Evolutionary conservation across 179 eudicot species (phyloP).

Genomic region (Nepenthes alata): DNA sequence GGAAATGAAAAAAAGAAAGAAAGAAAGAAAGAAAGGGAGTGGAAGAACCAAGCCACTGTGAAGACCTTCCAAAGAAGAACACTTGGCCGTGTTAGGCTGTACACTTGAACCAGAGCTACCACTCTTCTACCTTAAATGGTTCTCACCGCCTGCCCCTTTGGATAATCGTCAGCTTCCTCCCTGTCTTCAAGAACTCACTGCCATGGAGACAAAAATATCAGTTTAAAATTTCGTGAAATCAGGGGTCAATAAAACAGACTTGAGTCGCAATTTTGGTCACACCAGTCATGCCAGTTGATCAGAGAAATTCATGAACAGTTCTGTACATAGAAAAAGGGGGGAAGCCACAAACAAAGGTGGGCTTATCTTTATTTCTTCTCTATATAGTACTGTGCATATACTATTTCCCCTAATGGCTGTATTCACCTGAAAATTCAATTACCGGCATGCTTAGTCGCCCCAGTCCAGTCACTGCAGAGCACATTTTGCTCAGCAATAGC

Average conservation of each 20-base stretch:
- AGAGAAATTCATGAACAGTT: neutral
- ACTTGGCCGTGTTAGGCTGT: neutral
- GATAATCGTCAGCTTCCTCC: conserved; percentile 35
- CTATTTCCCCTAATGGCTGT: too few species aligned
- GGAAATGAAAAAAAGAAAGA: neutral
- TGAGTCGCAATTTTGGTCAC: neutral
- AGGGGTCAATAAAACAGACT: neutral
- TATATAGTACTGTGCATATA: too few species aligned
- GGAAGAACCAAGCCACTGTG: conserved; percentile 5
- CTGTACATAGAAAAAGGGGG: neutral
- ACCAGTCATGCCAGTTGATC: neutral
- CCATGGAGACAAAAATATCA: neutral
- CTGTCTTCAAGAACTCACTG: conserved; percentile 38
- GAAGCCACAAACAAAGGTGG: conserved; percentile 1
- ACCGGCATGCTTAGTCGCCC: conserved; percentile 32
- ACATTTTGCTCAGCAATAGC: conserved; percentile 35
- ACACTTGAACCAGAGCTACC: neutral
- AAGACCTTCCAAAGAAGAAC: conserved; percentile 3
- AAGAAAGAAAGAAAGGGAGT: neutral
- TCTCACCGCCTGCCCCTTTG: conserved; percentile 22
- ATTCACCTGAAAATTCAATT: conserved; percentile 50
- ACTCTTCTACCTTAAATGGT: neutral
- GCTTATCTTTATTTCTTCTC: neutral
- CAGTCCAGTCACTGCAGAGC: conserved; percentile 36
- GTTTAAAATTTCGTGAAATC: neutral